phyloP scores from a whole-genome alignment of 2,329 filamentous ascomycete species.

The Pseudogymnoascus sp. region DNA sequence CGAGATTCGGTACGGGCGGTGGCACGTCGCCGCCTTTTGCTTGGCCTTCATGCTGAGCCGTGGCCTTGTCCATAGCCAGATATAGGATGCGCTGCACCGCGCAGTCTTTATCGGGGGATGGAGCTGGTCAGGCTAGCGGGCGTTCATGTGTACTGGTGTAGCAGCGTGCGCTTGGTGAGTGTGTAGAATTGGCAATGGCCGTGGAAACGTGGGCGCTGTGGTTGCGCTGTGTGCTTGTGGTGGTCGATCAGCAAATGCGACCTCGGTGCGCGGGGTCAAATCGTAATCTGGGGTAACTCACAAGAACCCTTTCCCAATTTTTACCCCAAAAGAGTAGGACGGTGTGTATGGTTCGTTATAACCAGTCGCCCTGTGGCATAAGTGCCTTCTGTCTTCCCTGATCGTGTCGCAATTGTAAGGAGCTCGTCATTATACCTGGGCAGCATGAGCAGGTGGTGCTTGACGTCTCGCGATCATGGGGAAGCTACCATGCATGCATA shows the following conservation, averaged over 20 bases:
- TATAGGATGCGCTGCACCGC: constrained; percentile 1
- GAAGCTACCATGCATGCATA: constrained; percentile 4
- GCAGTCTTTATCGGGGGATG: background rate
- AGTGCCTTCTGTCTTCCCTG: constrained; percentile 6
- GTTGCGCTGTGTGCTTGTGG: background rate
- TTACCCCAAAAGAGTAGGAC: background rate
- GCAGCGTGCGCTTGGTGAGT: background rate
- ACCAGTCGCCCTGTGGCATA: constrained; percentile 5
- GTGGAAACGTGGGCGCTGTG: background rate
- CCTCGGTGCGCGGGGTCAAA: constrained; percentile 3
- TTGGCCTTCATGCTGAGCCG: constrained; percentile 22
- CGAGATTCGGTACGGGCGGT: background rate
- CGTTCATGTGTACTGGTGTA: constrained; percentile 8
- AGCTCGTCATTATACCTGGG: constrained; percentile 7
- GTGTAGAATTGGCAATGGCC: background rate
- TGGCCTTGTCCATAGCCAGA: background rate
- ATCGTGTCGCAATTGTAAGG: constrained; percentile 7
- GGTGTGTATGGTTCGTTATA: background rate
- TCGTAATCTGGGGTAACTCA: constrained; percentile 6
- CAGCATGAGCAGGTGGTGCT: background rate
- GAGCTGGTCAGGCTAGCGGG: background rate
- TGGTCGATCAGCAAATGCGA: background rate
- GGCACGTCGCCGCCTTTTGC: constrained; percentile 25
- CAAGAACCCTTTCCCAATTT: background rate
- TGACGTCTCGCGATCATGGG: constrained; percentile 7